Evolutionary conservation across 306 rosid species (phyloP).

Genomic region (Chamaecrista fasciculata): DNA sequence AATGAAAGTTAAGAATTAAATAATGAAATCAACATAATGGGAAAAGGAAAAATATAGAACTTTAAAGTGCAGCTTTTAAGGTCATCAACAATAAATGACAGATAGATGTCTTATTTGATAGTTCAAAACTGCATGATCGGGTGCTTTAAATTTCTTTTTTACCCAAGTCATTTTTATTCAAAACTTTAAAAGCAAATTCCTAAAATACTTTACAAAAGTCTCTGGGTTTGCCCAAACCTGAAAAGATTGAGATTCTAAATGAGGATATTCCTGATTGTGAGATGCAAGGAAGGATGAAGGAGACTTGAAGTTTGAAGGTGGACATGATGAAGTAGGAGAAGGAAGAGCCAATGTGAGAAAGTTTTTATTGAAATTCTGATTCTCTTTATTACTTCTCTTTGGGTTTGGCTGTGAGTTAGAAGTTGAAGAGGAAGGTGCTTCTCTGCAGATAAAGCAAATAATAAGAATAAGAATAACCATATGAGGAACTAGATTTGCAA

Average conservation of each 20-base stretch:
- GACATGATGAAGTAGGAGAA: constrained; percentile 31
- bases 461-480: neutral
- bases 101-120: neutral
- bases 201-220: too few species aligned
- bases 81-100: too few species aligned
- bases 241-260: constrained; percentile 33
- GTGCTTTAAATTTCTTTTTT: neutral
- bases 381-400: constrained; percentile 38
- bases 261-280: constrained; percentile 33
- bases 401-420: constrained; percentile 41
- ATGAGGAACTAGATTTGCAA: constrained; percentile 23
- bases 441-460: constrained; percentile 45
- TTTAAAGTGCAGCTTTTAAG: too few species aligned
- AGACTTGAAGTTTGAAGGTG: constrained; percentile 32
- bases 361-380: constrained; percentile 40
- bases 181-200: neutral
- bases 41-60: neutral
- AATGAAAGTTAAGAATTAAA: constrained; percentile 17
- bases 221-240: constrained; percentile 45
- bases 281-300: constrained; percentile 31
- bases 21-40: constrained; percentile 3
- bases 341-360: constrained; percentile 66
- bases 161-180: too few species aligned
- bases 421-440: constrained; percentile 43
- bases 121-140: neutral